Base-by-base conservation (phyloP, 768 basidiomycete genomes). In the Kwoniella sp. region DNA sequence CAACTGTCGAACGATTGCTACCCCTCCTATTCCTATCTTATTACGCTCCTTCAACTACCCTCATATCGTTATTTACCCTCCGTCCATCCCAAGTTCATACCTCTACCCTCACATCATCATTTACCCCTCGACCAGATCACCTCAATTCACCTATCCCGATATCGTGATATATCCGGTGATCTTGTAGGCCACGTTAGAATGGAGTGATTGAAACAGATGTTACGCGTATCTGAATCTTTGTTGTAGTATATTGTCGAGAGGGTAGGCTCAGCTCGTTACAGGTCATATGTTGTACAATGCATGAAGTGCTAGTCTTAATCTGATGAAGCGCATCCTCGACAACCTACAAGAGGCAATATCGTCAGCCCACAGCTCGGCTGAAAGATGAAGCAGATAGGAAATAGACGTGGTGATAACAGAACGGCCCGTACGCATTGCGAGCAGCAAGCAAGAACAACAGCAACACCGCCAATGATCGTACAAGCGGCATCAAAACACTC, bases 321-420 rank as follows among this genome's bases (percentile, higher is more conserved):
- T 37, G 65, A 63, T 2, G 70, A 71, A 53, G 70, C 66, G 41
- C 70, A 71, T 48, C 70, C 70, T 54, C 66, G 54, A 47, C 70
- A 71, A 4, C 70, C 70, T 71, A 45, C 29, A 51, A 20, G 3
- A 34, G 12, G 23, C 17, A 51, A 22, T 23, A 55, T 34, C 11
- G 25, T 62, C 53, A 61, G 65, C 60, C 11, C 22, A 52, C 26
- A 4, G 2, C 31, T n/a, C n/a, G n/a, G n/a, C n/a, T n/a, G n/a
- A n/a, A n/a, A n/a, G n/a, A n/a, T n/a, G 20, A 41, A 20, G 9
- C 38, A 41, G 38, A 9, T 41, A 41, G 38, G 38, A 9, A n/a
- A 23, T 23, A 13, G 55, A 31, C 4, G 22, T 31, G 34, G 34
- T 7, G 34, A 37, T 37, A 37, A n/a, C n/a, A n/a, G n/a, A n/a